Percentiles rank a stretch among this genome's conserved stretches.
phyloP scores from a whole-genome alignment of 768 basidiomycete genomes.

The Boletus pseudopeckii region DNA sequence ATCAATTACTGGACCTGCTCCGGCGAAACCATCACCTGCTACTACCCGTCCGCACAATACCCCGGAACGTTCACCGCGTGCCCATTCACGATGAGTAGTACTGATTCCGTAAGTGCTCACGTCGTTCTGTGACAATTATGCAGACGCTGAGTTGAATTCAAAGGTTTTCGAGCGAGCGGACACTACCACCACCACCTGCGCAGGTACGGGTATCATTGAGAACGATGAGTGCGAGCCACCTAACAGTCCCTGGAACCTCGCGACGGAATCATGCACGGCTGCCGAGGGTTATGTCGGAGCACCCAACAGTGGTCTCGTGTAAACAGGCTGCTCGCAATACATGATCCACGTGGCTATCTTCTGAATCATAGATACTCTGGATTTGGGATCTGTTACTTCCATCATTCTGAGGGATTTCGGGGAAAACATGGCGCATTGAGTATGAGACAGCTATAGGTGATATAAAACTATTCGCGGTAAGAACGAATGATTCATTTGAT shows the following conservation, averaged over 20 bases:
- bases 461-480: not conserved
- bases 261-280: not conserved
- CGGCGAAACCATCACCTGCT: not conserved
- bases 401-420: not conserved
- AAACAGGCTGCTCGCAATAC: not conserved
- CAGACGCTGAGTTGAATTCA: not conserved
- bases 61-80: not conserved
- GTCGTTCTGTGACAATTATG: not conserved
- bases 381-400: not conserved
- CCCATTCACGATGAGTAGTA: not conserved
- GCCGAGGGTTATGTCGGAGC: not conserved
- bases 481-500: not conserved
- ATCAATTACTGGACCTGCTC: not conserved
- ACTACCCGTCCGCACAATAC: not conserved
- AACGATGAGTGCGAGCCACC: not conserved
- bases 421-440: not conserved
- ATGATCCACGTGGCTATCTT: not conserved
- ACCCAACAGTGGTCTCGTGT: not conserved
- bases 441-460: not conserved
- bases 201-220: not conserved
- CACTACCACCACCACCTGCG: not conserved
- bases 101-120: not conserved
- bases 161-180: not conserved
- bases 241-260: not conserved
- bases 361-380: not conserved